Conservation (phyloP, 164 flowering plant species). For the Annona cherimola region DNA sequence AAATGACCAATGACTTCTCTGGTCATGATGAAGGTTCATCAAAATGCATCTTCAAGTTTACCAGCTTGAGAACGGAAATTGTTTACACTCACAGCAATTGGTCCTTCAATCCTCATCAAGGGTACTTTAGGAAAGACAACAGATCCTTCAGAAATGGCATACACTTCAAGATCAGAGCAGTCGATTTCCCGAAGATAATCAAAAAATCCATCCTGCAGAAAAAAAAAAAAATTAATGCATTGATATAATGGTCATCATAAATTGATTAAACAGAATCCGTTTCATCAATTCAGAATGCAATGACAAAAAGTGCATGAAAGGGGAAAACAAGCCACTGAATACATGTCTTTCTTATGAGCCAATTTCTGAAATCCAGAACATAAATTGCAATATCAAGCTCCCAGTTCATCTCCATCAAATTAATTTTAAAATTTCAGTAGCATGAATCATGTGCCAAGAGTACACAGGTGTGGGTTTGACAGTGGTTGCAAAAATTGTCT, state of each 20-base stretch:
- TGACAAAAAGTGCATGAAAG: neutral
- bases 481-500: too few relatives aligned
- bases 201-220: constrained; percentile 66
- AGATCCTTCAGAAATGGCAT: constrained; percentile 82
- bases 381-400: too few relatives aligned
- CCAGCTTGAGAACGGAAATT: neutral
- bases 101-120: constrained; percentile 87
- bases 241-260: neutral
- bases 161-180: constrained; percentile 90
- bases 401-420: too few relatives aligned
- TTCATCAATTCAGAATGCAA: neutral
- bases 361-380: neutral
- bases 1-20: neutral
- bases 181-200: constrained; percentile 80
- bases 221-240: neutral
- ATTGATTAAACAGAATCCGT: neutral
- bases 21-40: neutral
- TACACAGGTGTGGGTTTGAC: too few relatives aligned
- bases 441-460: neutral
- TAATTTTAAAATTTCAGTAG: neutral
- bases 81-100: constrained; percentile 69
- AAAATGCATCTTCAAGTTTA: neutral
- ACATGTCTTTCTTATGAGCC: neutral
- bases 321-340: neutral
- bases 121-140: constrained; percentile 97